Base-by-base conservation (phyloP, 2,329 filamentous ascomycete species). In the Huntiella bhutanensis region DNA sequence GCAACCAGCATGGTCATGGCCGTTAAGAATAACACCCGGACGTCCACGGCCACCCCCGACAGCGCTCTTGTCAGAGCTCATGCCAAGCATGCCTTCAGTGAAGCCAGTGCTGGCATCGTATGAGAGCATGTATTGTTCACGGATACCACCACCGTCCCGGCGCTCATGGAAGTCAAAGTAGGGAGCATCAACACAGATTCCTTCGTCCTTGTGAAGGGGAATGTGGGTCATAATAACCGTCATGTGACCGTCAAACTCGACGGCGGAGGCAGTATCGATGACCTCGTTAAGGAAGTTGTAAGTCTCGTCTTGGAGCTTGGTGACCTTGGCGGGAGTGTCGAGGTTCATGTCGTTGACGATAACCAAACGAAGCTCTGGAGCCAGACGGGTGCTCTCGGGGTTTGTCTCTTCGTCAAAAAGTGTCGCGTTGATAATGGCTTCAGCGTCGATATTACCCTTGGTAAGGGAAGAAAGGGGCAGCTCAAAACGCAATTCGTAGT, bases 1-100 rank as follows among this genome's bases (percentile, higher is more conserved):
- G 58, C 91, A 98, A 5, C 91, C 91, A 54, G 82, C 83, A 59
- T 98, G 91, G 57, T 98, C 91, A 58, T 98, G 91, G 0, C 91
- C 91, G 42, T 87, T 95, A 35, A 98, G 63, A 19, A 98, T 77
- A 4, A 96, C 64, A 1, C 88, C 87, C 6, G 67, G 71, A 12
- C 84, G 69, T 1, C 85, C 84, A 44, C 64, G 63, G 1, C 85
- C 85, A 8, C 62, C 58, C 0, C 67, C 75, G 1, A 74, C 65
- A 0, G 73, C 80, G 28, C 64, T 60, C 1, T 64, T 55, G 51
- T 82, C 71, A 4, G 71, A 74, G 55, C 68, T 82, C 61, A 91
- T 75, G 8, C 85, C 85, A 53, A 84, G 87, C 2, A 96, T 72
- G 1, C 85, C 83, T 59, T 92, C 78, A 1, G 95, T 64, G n/a